phyloP scores from a whole-genome alignment of 2,329 filamentous ascomycete species.

The Alternaria conjuncta region DNA sequence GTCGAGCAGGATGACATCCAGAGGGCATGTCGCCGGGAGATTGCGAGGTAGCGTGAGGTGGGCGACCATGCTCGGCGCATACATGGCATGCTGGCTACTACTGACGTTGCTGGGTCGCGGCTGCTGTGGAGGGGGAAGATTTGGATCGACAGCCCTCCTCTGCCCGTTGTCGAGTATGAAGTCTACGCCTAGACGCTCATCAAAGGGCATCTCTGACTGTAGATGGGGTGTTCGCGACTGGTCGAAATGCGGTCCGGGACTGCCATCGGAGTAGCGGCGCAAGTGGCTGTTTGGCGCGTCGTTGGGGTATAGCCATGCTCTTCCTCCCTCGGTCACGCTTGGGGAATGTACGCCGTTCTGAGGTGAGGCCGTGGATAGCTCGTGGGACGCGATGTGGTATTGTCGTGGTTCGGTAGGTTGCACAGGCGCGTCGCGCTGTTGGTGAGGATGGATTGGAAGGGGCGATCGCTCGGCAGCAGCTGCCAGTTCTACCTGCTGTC shows the following conservation, averaged over 20 bases:
- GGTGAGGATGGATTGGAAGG: slow-evolving; percentile 41
- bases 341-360: slow-evolving; percentile 39
- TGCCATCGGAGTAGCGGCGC: slow-evolving; percentile 45
- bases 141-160: slow-evolving; percentile 35
- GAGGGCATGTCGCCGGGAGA: slow-evolving; percentile 71
- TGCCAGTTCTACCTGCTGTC: slow-evolving; percentile 51
- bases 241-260: slow-evolving; percentile 50
- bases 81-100: slow-evolving; percentile 31
- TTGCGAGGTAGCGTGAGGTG: slow-evolving; percentile 58
- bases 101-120: slow-evolving; percentile 28
- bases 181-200: slow-evolving; percentile 73
- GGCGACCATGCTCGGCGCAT: slow-evolving; percentile 38
- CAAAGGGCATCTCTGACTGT: slow-evolving; percentile 38
- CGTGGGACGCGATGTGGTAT: slow-evolving; percentile 30
- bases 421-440: slow-evolving; percentile 15
- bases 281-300: slow-evolving; percentile 44
- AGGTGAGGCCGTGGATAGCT: slow-evolving; percentile 19
- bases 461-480: slow-evolving; percentile 56
- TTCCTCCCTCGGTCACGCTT: slow-evolving; percentile 25
- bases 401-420: slow-evolving; percentile 26
- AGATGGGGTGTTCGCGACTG: slow-evolving; percentile 44
- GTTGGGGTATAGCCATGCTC: slow-evolving; percentile 41
- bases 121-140: slow-evolving; percentile 55
- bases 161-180: slow-evolving; percentile 70
- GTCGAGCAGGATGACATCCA: slow-evolving; percentile 80